These are phyloP conservation scores for Aspergillus tamarii DNA, from an alignment of 2,329 filamentous ascomycete genomes.

Conservation along the genomic window DNA sequence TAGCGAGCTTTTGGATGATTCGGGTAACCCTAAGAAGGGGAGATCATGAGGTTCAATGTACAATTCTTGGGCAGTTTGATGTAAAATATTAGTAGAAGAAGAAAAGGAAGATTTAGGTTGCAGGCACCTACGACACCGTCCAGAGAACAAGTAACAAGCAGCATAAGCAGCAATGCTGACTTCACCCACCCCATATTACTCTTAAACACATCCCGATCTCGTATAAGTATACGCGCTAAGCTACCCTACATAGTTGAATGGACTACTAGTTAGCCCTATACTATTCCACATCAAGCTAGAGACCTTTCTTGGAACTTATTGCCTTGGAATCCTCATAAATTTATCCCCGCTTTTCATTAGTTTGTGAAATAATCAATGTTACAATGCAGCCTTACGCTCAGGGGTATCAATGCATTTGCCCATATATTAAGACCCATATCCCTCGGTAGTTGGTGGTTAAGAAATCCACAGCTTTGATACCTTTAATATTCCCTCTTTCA, in stretches of 20 bases:
- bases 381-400: neutral
- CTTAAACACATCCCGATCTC: too few species aligned
- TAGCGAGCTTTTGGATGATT: slow-evolving; percentile 64
- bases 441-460: neutral
- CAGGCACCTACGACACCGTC: too few species aligned
- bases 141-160: too few species aligned
- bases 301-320: neutral
- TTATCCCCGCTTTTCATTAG: neutral
- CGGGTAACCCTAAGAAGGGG: slow-evolving; percentile 23
- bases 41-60: neutral
- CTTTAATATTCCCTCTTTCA: neutral
- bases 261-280: neutral
- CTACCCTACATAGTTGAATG: too few species aligned
- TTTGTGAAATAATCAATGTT: too few species aligned
- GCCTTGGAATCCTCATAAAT: neutral
- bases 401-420: neutral
- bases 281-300: neutral
- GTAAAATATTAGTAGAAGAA: neutral
- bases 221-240: too few species aligned
- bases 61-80: neutral
- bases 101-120: too few species aligned
- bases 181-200: too few species aligned
- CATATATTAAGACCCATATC: neutral
- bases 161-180: too few species aligned
- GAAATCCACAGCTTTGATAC: neutral